Evolutionary conservation across 2,329 filamentous ascomycete genomes (phyloP).

Genomic region (Keithomyces neogunnii): DNA sequence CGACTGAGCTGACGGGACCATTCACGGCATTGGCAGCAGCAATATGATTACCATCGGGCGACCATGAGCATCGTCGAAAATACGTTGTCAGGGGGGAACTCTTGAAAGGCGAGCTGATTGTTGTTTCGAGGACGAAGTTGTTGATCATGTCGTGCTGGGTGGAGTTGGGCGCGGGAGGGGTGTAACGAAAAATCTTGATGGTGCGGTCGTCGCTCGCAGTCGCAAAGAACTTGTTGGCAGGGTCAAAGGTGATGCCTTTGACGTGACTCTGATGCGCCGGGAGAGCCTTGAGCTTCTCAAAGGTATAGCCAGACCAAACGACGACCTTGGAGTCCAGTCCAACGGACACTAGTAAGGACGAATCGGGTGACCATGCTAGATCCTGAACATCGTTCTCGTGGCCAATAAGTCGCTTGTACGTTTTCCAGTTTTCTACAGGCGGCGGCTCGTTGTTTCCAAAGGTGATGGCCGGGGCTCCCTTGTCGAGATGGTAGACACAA

Average conservation of each 20-base stretch:
- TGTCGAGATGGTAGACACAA: conserved; percentile 88
- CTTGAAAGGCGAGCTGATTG: conserved; percentile 77
- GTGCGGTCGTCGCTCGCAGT: conserved; percentile 95
- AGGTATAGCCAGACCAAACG: conserved; percentile 95
- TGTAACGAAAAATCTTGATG: conserved; percentile 95
- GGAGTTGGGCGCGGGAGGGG: conserved; percentile 80
- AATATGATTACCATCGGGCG: conserved; percentile 92
- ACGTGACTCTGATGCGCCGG: conserved; percentile 94
- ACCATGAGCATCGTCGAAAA: conserved; percentile 95
- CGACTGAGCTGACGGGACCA: conserved; percentile 91
- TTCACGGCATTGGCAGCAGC: conserved; percentile 96
- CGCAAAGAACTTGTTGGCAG: conserved; percentile 98
- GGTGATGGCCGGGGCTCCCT: conserved; percentile 67
- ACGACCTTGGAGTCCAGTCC: conserved; percentile 97
- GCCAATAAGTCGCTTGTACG: conserved; percentile 82
- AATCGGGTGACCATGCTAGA: conserved; percentile 92
- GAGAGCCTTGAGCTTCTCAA: conserved; percentile 93
- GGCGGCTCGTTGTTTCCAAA: conserved; percentile 89
- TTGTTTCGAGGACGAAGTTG: conserved; percentile 93
- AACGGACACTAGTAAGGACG: conserved; percentile 90
- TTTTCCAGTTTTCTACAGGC: conserved; percentile 96
- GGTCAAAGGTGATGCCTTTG: conserved; percentile 97
- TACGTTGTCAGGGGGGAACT: conserved; percentile 94
- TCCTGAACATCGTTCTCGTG: conserved; percentile 99
- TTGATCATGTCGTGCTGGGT: conserved; percentile 92